These are phyloP conservation scores for Phytopythium kandeliae DNA, from an alignment of 352 stramenopile genomes.

Conservation along the genomic window DNA sequence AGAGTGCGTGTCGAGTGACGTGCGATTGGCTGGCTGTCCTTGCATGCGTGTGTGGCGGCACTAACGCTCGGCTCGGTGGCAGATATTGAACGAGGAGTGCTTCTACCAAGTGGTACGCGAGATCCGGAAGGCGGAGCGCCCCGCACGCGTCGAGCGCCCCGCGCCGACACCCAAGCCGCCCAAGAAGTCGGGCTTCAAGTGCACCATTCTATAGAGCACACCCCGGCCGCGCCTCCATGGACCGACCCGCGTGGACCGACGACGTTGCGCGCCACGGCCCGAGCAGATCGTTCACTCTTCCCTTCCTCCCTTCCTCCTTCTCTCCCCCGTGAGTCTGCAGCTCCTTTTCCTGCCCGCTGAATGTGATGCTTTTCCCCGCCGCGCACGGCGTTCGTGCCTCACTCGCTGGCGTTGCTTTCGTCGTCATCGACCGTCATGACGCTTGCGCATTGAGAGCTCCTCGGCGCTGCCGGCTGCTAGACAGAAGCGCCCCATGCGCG, in stretches of 20 bases:
- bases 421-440: too few relatives aligned
- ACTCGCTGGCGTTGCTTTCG: too few relatives aligned
- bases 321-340: constrained; percentile 5
- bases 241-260: too few relatives aligned
- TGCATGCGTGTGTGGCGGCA: too few relatives aligned
- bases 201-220: constrained; percentile 40
- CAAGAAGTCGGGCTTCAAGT: constrained; percentile 63
- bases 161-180: constrained; percentile 46
- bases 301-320: neutral
- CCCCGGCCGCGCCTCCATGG: constrained; percentile 2
- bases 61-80: neutral
- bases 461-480: too few relatives aligned
- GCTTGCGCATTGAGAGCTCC: too few relatives aligned
- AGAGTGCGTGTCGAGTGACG: constrained; percentile 36
- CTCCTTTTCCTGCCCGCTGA: neutral
- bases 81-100: constrained; percentile 89
- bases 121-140: constrained; percentile 77
- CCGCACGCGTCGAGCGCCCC: constrained; percentile 34
- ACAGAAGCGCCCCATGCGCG: too few relatives aligned
- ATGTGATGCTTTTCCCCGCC: constrained; percentile 1
- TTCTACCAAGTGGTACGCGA: constrained; percentile 88
- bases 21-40: neutral
- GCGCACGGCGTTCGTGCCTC: too few relatives aligned
- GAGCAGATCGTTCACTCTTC: too few relatives aligned
- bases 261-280: too few relatives aligned